Conservation (phyloP, 2,329 filamentous ascomycete genomes). For the Lachnellula hyalina region DNA sequence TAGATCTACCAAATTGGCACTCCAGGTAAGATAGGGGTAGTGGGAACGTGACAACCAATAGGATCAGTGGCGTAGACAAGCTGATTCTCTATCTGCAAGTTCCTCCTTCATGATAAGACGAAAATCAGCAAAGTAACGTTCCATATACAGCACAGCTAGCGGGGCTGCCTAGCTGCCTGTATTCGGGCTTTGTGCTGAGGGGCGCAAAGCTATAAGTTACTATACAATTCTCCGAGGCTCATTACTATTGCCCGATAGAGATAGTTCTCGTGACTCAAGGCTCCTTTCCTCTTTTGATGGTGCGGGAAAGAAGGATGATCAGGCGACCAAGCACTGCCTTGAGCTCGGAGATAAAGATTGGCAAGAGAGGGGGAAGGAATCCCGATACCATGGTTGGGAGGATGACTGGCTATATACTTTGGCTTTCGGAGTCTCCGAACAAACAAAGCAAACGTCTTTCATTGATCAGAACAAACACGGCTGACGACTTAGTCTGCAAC, state of each 20-base stretch:
- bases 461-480: background rate
- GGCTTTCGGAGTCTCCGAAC: background rate
- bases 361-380: background rate
- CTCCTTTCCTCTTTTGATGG: background rate
- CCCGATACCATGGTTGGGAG: conserved; percentile 3
- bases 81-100: background rate
- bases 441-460: background rate
- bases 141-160: background rate
- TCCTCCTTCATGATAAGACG: background rate
- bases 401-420: background rate
- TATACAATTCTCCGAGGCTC: background rate
- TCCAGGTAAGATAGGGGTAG: background rate
- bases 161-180: background rate
- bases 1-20: background rate
- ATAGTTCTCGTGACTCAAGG: background rate
- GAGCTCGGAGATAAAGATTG: background rate
- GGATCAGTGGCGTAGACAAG: background rate
- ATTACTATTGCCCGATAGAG: background rate
- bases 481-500: background rate
- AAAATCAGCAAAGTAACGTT: background rate
- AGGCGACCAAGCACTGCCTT: background rate
- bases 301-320: background rate
- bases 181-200: background rate
- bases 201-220: background rate
- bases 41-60: background rate